Evolutionary conservation across 169 alveolate species (phyloP).

Genomic region (Plasmodium cynomolgi): DNA sequence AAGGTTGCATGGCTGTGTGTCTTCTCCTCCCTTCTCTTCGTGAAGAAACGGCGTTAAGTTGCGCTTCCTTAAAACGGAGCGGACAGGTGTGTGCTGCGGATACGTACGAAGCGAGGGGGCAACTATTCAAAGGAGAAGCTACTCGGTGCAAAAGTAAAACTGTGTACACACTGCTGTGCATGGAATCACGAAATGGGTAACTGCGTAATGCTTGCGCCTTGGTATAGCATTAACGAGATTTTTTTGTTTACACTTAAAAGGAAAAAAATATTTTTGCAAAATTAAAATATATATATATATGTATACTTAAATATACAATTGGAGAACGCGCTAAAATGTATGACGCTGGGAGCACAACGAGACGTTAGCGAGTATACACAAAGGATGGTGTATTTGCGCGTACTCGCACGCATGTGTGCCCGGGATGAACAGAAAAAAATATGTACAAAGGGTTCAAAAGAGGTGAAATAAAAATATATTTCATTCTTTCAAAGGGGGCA

Average conservation of each 20-base stretch:
- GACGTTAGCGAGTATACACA: neutral
- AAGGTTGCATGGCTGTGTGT: neutral
- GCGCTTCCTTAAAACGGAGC: neutral
- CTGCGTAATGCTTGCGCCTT: neutral
- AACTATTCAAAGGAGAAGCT: neutral
- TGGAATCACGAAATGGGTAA: neutral
- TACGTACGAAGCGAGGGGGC: neutral
- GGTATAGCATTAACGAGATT: neutral
- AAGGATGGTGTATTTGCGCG: neutral
- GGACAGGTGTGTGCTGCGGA: neutral
- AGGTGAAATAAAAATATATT: conserved; percentile 9
- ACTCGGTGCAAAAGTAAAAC: neutral
- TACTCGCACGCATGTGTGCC: neutral
- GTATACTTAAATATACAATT: neutral
- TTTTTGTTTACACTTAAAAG: neutral
- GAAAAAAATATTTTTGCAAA: neutral
- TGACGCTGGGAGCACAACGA: neutral
- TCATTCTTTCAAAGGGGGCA: neutral
- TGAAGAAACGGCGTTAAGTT: neutral
- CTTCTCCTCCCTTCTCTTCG: neutral
- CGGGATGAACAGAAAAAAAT: neutral
- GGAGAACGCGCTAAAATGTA: neutral
- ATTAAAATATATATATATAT: neutral
- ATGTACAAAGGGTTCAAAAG: neutral
- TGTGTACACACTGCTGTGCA: neutral